Conservation (phyloP, 1,139 yeast species). For the Suhomyces choctaworum region DNA sequence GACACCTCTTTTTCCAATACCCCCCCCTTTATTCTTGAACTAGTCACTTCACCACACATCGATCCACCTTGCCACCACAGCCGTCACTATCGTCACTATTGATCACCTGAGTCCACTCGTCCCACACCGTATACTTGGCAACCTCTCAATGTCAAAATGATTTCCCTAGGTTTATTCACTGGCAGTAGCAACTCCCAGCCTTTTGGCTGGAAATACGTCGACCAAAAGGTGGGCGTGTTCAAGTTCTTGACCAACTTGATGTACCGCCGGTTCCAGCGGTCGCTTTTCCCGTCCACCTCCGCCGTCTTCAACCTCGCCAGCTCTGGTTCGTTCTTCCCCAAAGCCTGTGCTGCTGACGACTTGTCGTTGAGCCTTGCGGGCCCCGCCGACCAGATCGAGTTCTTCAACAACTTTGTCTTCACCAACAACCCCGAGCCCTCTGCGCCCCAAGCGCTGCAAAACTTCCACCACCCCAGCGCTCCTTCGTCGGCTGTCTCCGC, state of each 20-base stretch:
- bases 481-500: not conserved
- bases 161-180: slow-evolving; percentile 13
- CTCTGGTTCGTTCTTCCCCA: slow-evolving; percentile 13
- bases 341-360: slow-evolving; percentile 21
- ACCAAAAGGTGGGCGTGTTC: slow-evolving; percentile 14
- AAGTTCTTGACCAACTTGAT: slow-evolving; percentile 17
- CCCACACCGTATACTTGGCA: too few relatives aligned
- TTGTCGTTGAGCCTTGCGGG: slow-evolving; percentile 17
- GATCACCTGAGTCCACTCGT: too few relatives aligned
- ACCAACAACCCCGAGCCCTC: slow-evolving; percentile 7
- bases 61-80: too few relatives aligned
- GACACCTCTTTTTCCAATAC: too few relatives aligned
- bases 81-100: too few relatives aligned
- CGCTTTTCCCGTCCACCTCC: slow-evolving; percentile 14
- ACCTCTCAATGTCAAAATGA: slow-evolving; percentile 4
- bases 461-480: not conserved
- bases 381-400: slow-evolving; percentile 20
- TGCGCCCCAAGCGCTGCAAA: not conserved
- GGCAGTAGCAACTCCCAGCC: slow-evolving; percentile 1
- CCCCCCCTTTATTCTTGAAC: too few relatives aligned
- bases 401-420: slow-evolving; percentile 15
- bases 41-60: too few relatives aligned
- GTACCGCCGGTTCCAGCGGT: slow-evolving; percentile 9
- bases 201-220: slow-evolving; percentile 1
- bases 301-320: slow-evolving; percentile 14